Evolutionary conservation across 2,329 filamentous ascomycete species (phyloP), one percentile per base, ranked within the genome.

Genomic region (Cladosporium sp.): DNA sequence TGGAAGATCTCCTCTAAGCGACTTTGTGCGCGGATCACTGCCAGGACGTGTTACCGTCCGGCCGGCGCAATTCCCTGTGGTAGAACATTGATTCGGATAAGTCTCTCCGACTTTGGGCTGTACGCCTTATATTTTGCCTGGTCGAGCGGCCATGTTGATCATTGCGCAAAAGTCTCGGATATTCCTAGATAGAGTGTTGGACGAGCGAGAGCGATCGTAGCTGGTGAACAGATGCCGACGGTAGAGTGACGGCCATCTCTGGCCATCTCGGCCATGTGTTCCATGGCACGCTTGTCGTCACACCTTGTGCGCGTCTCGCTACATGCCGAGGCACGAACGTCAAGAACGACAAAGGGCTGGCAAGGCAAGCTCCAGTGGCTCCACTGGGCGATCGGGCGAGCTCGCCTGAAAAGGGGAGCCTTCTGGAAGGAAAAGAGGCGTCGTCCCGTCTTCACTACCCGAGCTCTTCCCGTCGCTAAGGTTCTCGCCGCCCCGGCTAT

Each of bases 401-500:
- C 32, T 33, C n/a, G 12, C 43, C 32, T 27, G 12, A 27, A 48
- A 40, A 40, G 27, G 36, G 45, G 36, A 40, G 25, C 36, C 45
- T 48, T 48, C 45, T 48, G 45, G 45, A 48, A 48, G 45, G 38
- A 13, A n/a, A 2, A 20, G 15, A 33, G 45, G 22, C 22, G 4
- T 27, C 36, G 19, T 33, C 45, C 45, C 45, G 27, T 48, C 45
- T 48, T 48, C 45, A 48, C 27, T 35, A 39, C 36, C 36, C 36
- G 45, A 39, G 36, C 35, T 47, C 15, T 19, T 32, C 36, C 43
- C 35, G 27, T 25, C n/a, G 18, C 43, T 47, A 47, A 47, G 36
- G 35, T 48, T 48, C 45, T 48, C 45, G 45, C 45, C 45, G 45
- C 27, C 12, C 45, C 45, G 45, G 45, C 36, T 40, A 27, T 27